Base-by-base conservation (phyloP, 2,329 filamentous ascomycete species). In the Pseudogymnoascus sp. region DNA sequence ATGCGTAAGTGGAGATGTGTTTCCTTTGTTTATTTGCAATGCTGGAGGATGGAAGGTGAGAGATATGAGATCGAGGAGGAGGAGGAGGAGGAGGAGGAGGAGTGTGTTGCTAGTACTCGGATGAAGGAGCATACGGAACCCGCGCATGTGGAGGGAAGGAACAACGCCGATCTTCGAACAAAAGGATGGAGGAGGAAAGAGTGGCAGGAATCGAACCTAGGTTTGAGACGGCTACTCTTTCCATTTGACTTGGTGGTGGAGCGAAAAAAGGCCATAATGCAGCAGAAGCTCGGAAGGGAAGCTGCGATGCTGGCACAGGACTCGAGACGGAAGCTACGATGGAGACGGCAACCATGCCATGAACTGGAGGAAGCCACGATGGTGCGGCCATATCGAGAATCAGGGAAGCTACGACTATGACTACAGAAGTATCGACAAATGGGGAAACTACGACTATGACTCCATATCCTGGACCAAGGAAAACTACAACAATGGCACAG, bases 1-100 rank as follows among this genome's bases (percentile, higher is more conserved):
- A 77, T 66, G 75, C 75, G 75, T 77, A 73, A 72, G 75, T 70
- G 34, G 62, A 34, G 16, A n/a, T 34, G 23, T 60, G 41, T 62
- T 66, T 65, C 63, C 57, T 62, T 36, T 61, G 51, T 64, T 23
- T 31, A 60, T 36, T 23, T 34, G 39, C 63, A 31, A 37, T 28
- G 45, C 31, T 51, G 23, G 51, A 54, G 37, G 41, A 28, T 31
- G 23, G 25, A 16, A 31, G 4, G 16, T 43, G 11, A 10, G 41
- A 25, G 51, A 57, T 28, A 57, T 21, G 45, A 31, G 28, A 31
- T 31, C 13, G 63, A 39, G 37, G 28, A 36, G 48, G 41, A n/a
- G 7, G 11, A 54, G 8, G 63, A 39, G 37, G 28, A 36, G 48
- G 41, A n/a, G 7, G 11, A 54, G 8, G 39, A 51, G 62, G 28